Evolutionary conservation across 305 asterid genomes (phyloP).

Genomic region (Nicotiana rustica): DNA sequence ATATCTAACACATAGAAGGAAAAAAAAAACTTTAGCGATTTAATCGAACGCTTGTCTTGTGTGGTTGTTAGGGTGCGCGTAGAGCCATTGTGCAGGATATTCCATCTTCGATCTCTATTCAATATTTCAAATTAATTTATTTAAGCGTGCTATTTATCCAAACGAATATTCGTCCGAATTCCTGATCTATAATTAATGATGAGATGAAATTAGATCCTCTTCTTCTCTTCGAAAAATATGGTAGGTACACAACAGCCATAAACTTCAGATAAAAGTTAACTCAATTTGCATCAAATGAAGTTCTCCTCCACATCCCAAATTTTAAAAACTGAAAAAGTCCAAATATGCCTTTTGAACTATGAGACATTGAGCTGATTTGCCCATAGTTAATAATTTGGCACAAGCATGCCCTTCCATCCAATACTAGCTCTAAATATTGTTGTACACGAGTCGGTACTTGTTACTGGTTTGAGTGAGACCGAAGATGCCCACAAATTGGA

Average conservation of each 20-base stretch:
- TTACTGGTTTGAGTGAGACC: too few species aligned
- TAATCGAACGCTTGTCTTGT: not conserved
- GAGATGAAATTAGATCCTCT: not conserved
- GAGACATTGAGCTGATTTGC: too few species aligned
- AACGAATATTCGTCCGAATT: slow-evolving; percentile 30
- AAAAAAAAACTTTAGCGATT: not conserved
- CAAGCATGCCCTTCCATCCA: too few species aligned
- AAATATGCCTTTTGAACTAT: too few species aligned
- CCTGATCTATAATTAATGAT: not conserved
- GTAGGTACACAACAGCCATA: not conserved
- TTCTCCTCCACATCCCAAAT: not conserved
- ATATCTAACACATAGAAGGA: too few species aligned
- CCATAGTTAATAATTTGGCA: too few species aligned
- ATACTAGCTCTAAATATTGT: too few species aligned
- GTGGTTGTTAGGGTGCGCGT: not conserved
- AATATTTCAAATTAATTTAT: slow-evolving; percentile 7
- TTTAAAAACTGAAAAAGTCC: too few species aligned
- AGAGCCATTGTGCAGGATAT: slow-evolving; percentile 21
- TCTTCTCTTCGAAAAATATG: not conserved
- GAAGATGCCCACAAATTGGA: too few species aligned
- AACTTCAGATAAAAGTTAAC: not conserved
- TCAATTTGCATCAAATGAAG: not conserved
- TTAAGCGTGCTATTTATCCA: not conserved
- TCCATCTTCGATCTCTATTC: slow-evolving; percentile 10
- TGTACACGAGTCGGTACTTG: too few species aligned